Base-by-base conservation (phyloP, 306 rosid species). In the Vicia sativa region DNA sequence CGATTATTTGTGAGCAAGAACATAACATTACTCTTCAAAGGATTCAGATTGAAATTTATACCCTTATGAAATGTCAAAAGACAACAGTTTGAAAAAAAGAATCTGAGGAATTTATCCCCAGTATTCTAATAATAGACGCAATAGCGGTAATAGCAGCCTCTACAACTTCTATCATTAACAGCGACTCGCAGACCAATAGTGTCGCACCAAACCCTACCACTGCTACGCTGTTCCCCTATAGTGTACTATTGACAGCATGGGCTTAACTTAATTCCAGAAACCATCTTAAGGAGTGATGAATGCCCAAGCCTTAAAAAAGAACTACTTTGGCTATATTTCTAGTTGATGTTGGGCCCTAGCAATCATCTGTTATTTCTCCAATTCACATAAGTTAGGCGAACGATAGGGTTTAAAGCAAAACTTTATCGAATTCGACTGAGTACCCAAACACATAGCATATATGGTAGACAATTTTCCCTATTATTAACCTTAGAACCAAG, bases 291-390 rank as follows among this genome's bases (percentile, higher is more conserved):
- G 31, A 14, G 19, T 38, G 15, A 18, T 10, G 46, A 37, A 5
- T 35, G 15, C 7, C 45, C 15, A 11, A 37, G 46, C 45, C 14
- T 35, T 59, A 35, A 35, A 35, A 35, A 10, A 15, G 11, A 9
- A 34, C 11, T 60, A 60, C 66, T 38, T 60, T 60, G 15, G 13
- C 26, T 34, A 58, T 23, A 56, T 29, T 31, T 56, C 18, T 28
- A 56, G 39, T 56, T 5, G 1, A 56, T 56, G 62, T 56, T 11
- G 6, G 6, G 31, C 10, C 41, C 38, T 7, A 28, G 7, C 11
- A 7, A 57, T 34, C 6, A 7, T 31, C 12, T 31, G 2, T 8
- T 9, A 15, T 15, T 58, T 15, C n/a, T 31, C 3, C 1, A 5
- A 6, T 60, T 58, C 44, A 58, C 28, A 60, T 14, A 18, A 18